Evolutionary conservation across 177 flowering plant species (phyloP), one percentile per base, ranked within the genome.

Genomic region (Telopea speciosissima): DNA sequence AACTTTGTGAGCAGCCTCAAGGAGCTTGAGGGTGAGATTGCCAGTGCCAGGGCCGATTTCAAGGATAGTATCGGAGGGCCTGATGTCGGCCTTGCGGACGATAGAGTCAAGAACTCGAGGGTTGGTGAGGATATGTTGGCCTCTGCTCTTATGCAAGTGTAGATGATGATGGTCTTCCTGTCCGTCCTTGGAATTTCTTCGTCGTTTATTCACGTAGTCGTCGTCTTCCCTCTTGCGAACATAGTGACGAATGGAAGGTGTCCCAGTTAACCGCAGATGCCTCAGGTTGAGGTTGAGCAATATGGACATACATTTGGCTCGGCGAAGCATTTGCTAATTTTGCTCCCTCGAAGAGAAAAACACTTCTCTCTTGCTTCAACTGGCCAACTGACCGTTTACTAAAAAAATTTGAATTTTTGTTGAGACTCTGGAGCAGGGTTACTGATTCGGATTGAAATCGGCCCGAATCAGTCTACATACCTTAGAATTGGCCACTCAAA

Each of bases 41-140:
- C 97, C 99, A 23, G 99, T 92, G 19, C 99, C 99, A 24, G 97
- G 97, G 28, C 97, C 97, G 72, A 91, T 89, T 76, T 95, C 97
- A 1, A 92, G 80, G 63, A 92, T 85, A 0, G 96, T 90, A 56
- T 95, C 97, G 3, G 82, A 77, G 2, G 88, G 80, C 19, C 66
- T 80, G 8, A 92, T 72, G 7, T 72, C 63, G 0, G 97, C 89
- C 69, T 77, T 88, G 25, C 80, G 78, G 24, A 92, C 90, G 67
- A 95, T 91, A 23, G 89, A 23, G 68, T 92, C 94, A 5, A 95
- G 87, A 52, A 92, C 77, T 65, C 97, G 80, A 7, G 80, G 86
- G 70, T 91, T 95, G 62, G 90, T 91, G 28, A 95, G 92, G 26
- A 95, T 79, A 70, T 95, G 99, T 66, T 95, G 99, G 14, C 99